These are phyloP conservation scores for Stromatinia cepivora DNA, from an alignment of 2,329 filamentous ascomycete genomes.

Conservation along the genomic window DNA sequence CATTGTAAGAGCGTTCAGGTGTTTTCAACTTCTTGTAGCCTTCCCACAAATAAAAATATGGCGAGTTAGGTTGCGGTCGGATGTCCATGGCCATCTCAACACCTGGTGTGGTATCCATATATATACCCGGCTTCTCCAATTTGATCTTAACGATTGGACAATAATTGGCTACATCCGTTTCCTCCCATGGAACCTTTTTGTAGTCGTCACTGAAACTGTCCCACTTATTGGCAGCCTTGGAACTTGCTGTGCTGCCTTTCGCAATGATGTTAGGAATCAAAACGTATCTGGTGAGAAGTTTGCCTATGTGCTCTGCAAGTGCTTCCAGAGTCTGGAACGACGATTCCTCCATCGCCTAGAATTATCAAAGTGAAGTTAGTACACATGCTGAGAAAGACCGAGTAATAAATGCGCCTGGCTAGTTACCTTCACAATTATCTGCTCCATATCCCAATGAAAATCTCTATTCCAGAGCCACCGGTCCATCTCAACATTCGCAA, in stretches of 20 bases:
- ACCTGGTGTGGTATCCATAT: conserved; percentile 11
- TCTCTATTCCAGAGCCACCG: conserved; percentile 47
- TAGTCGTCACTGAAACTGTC: not conserved
- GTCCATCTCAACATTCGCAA: conserved; percentile 64
- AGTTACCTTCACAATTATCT: conserved; percentile 60
- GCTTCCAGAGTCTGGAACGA: conserved; percentile 65
- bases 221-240: not conserved
- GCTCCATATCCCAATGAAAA: conserved; percentile 57
- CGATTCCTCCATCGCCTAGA: conserved; percentile 56
- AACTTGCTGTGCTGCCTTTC: conserved; percentile 18
- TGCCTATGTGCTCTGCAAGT: conserved; percentile 52
- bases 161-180: not conserved
- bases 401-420: not conserved
- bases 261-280: conserved; percentile 34
- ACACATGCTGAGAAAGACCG: not conserved
- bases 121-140: conserved; percentile 20
- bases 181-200: not conserved
- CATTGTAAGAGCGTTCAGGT: conserved; percentile 34
- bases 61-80: not conserved
- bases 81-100: conserved; percentile 16
- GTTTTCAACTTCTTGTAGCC: conserved; percentile 18
- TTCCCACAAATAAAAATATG: conserved; percentile 12
- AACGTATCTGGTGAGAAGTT: conserved; percentile 49
- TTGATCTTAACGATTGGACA: conserved; percentile 9
- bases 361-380: conserved; percentile 5